Conservation (phyloP, 2,329 filamentous ascomycete species). For the Stemphylium beticola region DNA sequence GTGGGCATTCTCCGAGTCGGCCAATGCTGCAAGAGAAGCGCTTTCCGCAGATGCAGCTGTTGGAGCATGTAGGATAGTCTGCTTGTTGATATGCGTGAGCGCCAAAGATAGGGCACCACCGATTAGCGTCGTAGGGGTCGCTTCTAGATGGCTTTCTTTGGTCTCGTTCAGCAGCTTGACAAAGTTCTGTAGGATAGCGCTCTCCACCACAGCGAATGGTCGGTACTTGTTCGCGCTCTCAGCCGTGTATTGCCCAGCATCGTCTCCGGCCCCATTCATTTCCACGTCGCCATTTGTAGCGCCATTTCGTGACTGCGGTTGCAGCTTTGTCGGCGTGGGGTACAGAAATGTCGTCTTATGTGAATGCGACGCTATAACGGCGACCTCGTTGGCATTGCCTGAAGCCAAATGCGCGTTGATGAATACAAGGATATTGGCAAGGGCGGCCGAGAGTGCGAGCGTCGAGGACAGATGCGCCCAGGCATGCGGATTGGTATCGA, state of each 20-base stretch:
- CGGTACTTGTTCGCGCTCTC: conserved; percentile 85
- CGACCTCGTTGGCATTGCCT: conserved; percentile 91
- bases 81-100: conserved; percentile 88
- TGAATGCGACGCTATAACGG: conserved; percentile 86
- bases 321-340: conserved; percentile 59
- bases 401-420: conserved; percentile 95
- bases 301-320: conserved; percentile 22
- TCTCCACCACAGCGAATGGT: conserved; percentile 86
- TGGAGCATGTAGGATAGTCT: conserved; percentile 60
- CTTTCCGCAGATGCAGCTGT: conserved; percentile 52
- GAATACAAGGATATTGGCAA: conserved; percentile 92
- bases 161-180: conserved; percentile 75
- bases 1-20: conserved; percentile 46
- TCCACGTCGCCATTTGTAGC: conserved; percentile 33
- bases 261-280: conserved; percentile 33
- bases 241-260: conserved; percentile 30
- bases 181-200: conserved; percentile 76
- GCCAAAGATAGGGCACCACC: conserved; percentile 90
- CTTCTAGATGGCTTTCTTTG: conserved; percentile 64
- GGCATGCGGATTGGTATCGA: conserved; percentile 96
- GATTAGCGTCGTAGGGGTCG: conserved; percentile 80
- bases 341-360: conserved; percentile 91
- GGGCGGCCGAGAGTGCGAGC: conserved; percentile 80
- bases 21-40: conserved; percentile 53
- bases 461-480: conserved; percentile 79